Base-by-base conservation (phyloP, 2,329 filamentous ascomycete genomes). In the Aspergillus niger region DNA sequence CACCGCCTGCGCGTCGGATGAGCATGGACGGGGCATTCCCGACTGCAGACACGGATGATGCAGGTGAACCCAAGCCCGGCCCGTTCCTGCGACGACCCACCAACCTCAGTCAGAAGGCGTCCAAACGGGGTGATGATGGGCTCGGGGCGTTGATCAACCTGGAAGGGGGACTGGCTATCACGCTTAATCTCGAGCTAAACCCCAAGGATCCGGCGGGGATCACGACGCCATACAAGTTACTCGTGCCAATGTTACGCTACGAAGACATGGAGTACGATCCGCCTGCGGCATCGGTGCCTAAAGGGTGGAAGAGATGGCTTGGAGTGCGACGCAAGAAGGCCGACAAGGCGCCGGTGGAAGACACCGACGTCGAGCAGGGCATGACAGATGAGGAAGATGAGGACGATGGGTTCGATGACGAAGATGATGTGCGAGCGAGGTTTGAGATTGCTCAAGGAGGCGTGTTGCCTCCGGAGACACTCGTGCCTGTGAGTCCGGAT, bases 101-200 rank as follows among this genome's bases (percentile, higher is more conserved):
- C 0, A 88, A 86, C 13, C 75, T 91, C 43, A 87, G 85, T 24
- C 76, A 80, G 2, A 91, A 88, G 71, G 83, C 89, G 66, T 79
- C 83, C 66, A 89, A 78, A 82, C 74, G 69, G 80, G 76, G 72
- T n/a, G 74, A 77, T 50, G 80, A 83, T 43, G 80, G 80, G 17
- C 81, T 81, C 47, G 82, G 85, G 8, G 85, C 77, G 52, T 79
- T 80, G 58, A 80, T 98, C 61, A 87, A 97, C 71, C 82, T 97
- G 0, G 86, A 95, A 72, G 90, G 89, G 30, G 92, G 92, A 0
- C 80, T 99, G 8, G 92, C 97, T 66, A 89, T 99, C 38, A 90
- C 87, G 54, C 78, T 99, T 47, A 97, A 97, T 69, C 87, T 97
- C 63, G 95, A 99, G 77, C 87, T 97, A 63, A 92, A 89, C 69